Evolutionary conservation across 2,329 filamentous ascomycete species (phyloP).

Genomic region (Botryotinia calthae): DNA sequence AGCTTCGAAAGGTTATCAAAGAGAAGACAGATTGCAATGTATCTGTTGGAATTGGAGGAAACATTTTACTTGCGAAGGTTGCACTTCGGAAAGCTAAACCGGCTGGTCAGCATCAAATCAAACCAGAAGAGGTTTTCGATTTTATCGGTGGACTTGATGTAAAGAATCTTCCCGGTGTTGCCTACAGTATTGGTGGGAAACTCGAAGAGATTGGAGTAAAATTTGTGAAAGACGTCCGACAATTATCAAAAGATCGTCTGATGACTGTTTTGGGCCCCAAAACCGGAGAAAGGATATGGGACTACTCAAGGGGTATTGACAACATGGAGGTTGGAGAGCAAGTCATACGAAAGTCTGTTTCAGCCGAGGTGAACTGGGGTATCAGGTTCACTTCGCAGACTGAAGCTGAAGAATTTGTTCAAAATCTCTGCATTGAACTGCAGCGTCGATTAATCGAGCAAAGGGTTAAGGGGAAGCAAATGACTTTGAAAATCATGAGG

Average conservation of each 20-base stretch:
- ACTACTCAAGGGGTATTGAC: conserved; percentile 88
- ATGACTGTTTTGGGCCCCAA: conserved; percentile 78
- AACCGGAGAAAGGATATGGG: conserved; percentile 85
- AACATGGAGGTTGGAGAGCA: conserved; percentile 81
- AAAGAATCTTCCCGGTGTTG: conserved; percentile 85
- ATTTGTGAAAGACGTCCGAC: conserved; percentile 77
- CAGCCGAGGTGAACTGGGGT: conserved; percentile 97
- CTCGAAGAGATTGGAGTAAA: conserved; percentile 83
- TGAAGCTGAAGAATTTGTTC: conserved; percentile 91
- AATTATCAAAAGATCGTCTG: conserved; percentile 73
- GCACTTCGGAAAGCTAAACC: conserved; percentile 91
- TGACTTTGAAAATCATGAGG: conserved; percentile 95
- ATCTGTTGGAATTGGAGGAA: conserved; percentile 87
- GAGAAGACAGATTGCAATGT: conserved; percentile 78
- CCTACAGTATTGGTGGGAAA: conserved; percentile 81
- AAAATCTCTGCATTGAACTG: conserved; percentile 80
- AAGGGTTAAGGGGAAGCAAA: conserved; percentile 78
- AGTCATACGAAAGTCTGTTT: conserved; percentile 85
- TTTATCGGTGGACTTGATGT: conserved; percentile 77
- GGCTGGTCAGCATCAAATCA: conserved; percentile 86
- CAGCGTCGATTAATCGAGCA: conserved; percentile 78
- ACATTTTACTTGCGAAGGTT: conserved; percentile 87
- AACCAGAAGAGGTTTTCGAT: conserved; percentile 72
- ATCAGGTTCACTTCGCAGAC: conserved; percentile 88
- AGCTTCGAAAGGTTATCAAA: conserved; percentile 68